Conservation (phyloP, 176 grass and related monocot species). For the Bonia amplexicaulis region DNA sequence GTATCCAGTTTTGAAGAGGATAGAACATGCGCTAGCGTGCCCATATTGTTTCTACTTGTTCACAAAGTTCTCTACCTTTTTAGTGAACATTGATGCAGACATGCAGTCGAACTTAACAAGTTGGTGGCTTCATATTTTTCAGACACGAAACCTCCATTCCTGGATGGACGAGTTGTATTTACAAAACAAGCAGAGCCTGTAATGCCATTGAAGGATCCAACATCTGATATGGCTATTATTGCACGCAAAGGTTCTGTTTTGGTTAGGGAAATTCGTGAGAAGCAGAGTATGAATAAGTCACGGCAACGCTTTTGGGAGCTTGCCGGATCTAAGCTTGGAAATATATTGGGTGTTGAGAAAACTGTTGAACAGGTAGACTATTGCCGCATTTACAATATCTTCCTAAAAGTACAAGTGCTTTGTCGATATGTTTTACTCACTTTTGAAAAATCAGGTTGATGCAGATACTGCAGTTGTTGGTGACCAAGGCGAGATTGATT, state of each 20-base stretch:
- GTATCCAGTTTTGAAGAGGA: not conserved
- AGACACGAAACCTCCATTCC: slow-evolving; percentile 95
- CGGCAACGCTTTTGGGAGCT: slow-evolving; percentile 98
- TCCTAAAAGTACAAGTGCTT: not conserved
- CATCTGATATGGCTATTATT: slow-evolving; percentile 98
- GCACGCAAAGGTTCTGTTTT: slow-evolving; percentile 85
- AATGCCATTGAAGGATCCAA: slow-evolving; percentile 94
- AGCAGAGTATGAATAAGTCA: slow-evolving; percentile 96
- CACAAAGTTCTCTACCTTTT: not conserved
- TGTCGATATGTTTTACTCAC: not conserved
- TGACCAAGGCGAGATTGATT: slow-evolving; percentile 95
- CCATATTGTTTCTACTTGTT: slow-evolving; percentile 2
- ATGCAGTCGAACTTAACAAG: slow-evolving; percentile 18
- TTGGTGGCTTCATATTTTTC: slow-evolving; percentile 10
- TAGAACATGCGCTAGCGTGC: not conserved
- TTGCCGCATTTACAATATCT: not conserved
- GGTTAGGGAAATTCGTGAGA: slow-evolving; percentile 95
- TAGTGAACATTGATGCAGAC: not conserved
- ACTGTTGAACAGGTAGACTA: slow-evolving; percentile 72
- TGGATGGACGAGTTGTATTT: slow-evolving; percentile 91
- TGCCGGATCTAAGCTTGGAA: slow-evolving; percentile 94
- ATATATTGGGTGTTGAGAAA: slow-evolving; percentile 98
- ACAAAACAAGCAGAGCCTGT: slow-evolving; percentile 98
- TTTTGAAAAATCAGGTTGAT: slow-evolving; percentile 62
- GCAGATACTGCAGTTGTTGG: slow-evolving; percentile 94